Percentiles rank a stretch among this genome's conserved stretches.
Evolutionary conservation across 768 basidiomycete species (phyloP).

Genomic region (Phanerodontia chrysosporium): DNA sequence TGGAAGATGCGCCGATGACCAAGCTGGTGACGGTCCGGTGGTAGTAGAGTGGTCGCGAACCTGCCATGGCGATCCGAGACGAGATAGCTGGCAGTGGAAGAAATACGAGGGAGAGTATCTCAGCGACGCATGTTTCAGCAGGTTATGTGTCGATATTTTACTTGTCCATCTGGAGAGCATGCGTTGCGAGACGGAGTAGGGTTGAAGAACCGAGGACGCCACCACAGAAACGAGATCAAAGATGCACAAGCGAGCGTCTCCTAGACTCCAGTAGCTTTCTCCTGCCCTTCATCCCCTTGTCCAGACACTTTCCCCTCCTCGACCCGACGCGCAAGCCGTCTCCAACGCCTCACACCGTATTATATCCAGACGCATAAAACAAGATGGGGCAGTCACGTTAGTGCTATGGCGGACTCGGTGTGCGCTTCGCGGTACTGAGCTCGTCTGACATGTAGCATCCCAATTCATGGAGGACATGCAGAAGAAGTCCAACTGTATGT

Average conservation of each 20-base stretch:
- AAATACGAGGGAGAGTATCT: not conserved
- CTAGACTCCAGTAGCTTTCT: not conserved
- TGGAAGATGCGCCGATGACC: not conserved
- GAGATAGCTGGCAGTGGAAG: not conserved
- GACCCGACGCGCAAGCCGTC: not conserved
- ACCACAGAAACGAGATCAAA: not conserved
- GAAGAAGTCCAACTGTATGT: conserved; percentile 94
- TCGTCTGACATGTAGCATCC: conserved; percentile 48
- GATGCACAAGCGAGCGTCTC: conserved; percentile 3
- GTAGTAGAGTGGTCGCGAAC: not conserved
- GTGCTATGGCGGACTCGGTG: conserved; percentile 4
- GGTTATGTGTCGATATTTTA: not conserved
- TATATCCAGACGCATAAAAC: conserved; percentile 5
- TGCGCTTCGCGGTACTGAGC: not conserved
- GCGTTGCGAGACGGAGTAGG: not conserved
- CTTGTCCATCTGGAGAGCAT: not conserved
- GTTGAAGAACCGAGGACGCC: not conserved
- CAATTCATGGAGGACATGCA: conserved; percentile 99
- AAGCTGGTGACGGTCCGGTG: not conserved
- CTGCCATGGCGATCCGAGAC: not conserved
- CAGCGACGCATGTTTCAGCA: not conserved
- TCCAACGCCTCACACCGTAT: not conserved
- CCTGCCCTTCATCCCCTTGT: not conserved
- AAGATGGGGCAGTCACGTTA: conserved; percentile 83
- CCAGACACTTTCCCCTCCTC: not conserved